Conservation (phyloP, 768 basidiomycete genomes). For the Leccinum obscurum region DNA sequence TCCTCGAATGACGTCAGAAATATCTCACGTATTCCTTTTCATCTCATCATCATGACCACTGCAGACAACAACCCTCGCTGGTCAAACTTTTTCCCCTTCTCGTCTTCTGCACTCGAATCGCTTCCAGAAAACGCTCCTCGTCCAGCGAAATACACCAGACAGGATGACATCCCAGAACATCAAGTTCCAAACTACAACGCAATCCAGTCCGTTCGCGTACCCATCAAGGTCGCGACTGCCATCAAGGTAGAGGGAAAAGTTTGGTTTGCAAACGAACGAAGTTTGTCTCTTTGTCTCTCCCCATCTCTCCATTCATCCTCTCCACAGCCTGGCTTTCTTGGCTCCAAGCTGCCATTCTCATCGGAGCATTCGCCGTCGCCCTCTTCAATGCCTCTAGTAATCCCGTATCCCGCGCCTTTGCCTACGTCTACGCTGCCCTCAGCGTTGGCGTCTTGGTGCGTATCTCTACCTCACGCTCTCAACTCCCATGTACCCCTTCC, state of each 20-base stretch:
- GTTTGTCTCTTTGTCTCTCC: constrained; percentile 40
- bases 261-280: constrained; percentile 96
- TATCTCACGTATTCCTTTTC: constrained; percentile 6
- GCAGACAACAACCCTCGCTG: constrained; percentile 29
- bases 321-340: constrained; percentile 86
- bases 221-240: constrained; percentile 79
- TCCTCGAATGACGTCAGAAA: constrained; percentile 32
- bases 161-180: constrained; percentile 68
- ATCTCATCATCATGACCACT: constrained; percentile 11
- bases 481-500: neutral
- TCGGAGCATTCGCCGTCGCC: constrained; percentile 83
- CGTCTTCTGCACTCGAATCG: constrained; percentile 55
- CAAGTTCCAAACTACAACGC: constrained; percentile 60
- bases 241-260: constrained; percentile 93
- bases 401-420: constrained; percentile 68
- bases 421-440: constrained; percentile 79
- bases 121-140: constrained; percentile 42
- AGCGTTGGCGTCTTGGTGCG: constrained; percentile 67
- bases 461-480: neutral
- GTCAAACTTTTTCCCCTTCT: constrained; percentile 71
- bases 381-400: constrained; percentile 83
- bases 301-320: constrained; percentile 6
- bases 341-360: constrained; percentile 80
- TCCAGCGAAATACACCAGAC: constrained; percentile 57
- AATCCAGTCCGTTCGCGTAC: constrained; percentile 70